Evolutionary conservation across 2,329 filamentous ascomycete species (phyloP), one percentile per base, ranked within the genome.

Genomic region (Ophiosphaerella korrae): DNA sequence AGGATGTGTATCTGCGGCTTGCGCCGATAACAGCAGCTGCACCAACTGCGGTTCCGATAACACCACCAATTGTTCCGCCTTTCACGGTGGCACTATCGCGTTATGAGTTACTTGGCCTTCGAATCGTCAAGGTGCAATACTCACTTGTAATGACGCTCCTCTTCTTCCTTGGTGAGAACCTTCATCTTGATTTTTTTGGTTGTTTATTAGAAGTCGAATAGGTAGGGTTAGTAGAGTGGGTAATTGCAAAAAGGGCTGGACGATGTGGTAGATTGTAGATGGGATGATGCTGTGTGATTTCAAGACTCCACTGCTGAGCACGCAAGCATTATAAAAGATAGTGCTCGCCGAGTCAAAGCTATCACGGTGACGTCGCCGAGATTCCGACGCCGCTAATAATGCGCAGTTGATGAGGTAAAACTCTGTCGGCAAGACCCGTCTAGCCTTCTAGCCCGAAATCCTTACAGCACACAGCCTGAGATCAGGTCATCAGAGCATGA

Each of bases 101-200:
- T 29, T 16, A 39, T 67, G 46, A 70, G 59, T 55, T 26, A 23
- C 13, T 29, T 35, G 24, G 33, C 33, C 23, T 36, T 18, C 3
- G 9, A 12, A 8, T 7, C 18, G 7, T 39, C 11, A 16, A 23
- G 14, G 35, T 16, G 52, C 11, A 16, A 35, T 7, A 60, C 77
- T 43, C 76, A 86, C 84, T 81, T 78, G 84, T 95, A 96, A 83
- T 97, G 92, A 46, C 84, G 89, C 53, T 81, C 74, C 78, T 97
- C 92, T 79, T 97, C 90, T 84, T 97, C 91, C 74, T 93, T 91
- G 66, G 89, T 95, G 73, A 97, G 83, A 71, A 97, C 81, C 88
- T 97, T 97, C 94, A 97, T 99, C 1, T 50, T 64, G 59, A 18
- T 21, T 47, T 40, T 33, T 36, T 29, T 46, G 21, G 26, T n/a